A percentile compares a stretch with the other conserved stretches of the same genome.
phyloP scores from a whole-genome alignment of 78 protist genomes.

The Dictyostelium capitatum region DNA sequence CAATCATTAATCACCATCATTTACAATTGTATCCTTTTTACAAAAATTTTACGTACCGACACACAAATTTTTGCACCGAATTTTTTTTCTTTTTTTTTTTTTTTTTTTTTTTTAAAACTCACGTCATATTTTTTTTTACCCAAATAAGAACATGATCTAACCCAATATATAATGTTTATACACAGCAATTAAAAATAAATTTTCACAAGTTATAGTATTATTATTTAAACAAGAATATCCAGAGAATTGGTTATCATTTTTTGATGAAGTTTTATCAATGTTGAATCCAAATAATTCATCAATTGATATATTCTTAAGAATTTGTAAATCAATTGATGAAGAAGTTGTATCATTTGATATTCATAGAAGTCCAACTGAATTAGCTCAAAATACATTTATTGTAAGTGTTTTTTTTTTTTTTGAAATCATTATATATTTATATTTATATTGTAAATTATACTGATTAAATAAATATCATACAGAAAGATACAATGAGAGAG shows the following conservation, averaged over 20 bases:
- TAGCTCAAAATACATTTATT: slow-evolving; percentile 78
- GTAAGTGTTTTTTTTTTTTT: slow-evolving; percentile 7
- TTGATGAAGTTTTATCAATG: slow-evolving; percentile 54
- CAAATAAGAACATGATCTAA: not conserved
- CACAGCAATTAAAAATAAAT: slow-evolving; percentile 75
- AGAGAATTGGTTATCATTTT: slow-evolving; percentile 70
- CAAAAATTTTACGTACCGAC: not conserved
- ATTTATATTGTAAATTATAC: not conserved
- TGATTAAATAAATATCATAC: not conserved
- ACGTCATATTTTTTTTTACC: not conserved
- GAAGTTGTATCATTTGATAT: slow-evolving; percentile 75
- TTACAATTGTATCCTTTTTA: not conserved
- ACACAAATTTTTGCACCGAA: not conserved
- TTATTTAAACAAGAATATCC: slow-evolving; percentile 83
- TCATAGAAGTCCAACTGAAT: slow-evolving; percentile 57
- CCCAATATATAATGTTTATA: not conserved
- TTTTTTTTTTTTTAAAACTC: not conserved
- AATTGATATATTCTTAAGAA: slow-evolving; percentile 81
- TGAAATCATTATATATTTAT: not conserved
- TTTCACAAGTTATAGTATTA: slow-evolving; percentile 75
- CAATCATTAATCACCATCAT: not conserved
- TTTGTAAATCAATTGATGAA: slow-evolving; percentile 72
- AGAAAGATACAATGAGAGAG: slow-evolving; percentile 85
- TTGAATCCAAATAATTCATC: not conserved
- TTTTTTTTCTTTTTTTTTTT: slow-evolving; percentile 22